phyloP scores from a whole-genome alignment of 441 rosid genomes.

The Gossypium schwendimanii region DNA sequence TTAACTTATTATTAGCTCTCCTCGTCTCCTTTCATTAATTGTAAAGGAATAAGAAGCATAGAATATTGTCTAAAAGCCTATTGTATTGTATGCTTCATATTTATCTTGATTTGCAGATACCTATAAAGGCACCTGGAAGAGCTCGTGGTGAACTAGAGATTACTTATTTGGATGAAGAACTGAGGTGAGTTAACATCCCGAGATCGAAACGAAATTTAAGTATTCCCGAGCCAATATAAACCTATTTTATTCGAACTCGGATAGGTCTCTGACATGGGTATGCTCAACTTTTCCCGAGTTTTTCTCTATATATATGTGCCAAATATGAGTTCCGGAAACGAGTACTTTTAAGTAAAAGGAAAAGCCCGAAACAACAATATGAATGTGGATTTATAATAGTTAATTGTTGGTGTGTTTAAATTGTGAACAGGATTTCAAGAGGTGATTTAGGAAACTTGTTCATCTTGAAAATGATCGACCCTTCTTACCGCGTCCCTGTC shows the following conservation, averaged over 20 bases:
- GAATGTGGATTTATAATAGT: too few species aligned
- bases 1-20: not conserved
- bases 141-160: slow-evolving; percentile 86
- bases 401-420: not conserved
- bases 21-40: too few species aligned
- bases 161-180: slow-evolving; percentile 81
- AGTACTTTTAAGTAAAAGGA: not conserved
- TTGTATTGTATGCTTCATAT: not conserved
- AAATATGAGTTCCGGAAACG: not conserved
- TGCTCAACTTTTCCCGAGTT: not conserved
- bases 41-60: not conserved
- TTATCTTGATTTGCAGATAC: slow-evolving; percentile 43
- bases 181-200: slow-evolving; percentile 41
- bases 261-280: not conserved
- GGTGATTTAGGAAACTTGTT: slow-evolving; percentile 80
- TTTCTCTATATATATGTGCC: not conserved
- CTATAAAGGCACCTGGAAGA: slow-evolving; percentile 70
- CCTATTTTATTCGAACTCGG: not conserved
- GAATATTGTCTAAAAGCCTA: not conserved
- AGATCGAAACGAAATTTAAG: not conserved
- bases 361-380: not conserved
- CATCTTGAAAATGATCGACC: slow-evolving; percentile 84
- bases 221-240: not conserved
- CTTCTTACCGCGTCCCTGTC: slow-evolving; percentile 50
- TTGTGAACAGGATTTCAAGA: slow-evolving; percentile 57